Conservation (phyloP, 1,284 basidiomycete species). For the Chalciporus sp. region DNA sequence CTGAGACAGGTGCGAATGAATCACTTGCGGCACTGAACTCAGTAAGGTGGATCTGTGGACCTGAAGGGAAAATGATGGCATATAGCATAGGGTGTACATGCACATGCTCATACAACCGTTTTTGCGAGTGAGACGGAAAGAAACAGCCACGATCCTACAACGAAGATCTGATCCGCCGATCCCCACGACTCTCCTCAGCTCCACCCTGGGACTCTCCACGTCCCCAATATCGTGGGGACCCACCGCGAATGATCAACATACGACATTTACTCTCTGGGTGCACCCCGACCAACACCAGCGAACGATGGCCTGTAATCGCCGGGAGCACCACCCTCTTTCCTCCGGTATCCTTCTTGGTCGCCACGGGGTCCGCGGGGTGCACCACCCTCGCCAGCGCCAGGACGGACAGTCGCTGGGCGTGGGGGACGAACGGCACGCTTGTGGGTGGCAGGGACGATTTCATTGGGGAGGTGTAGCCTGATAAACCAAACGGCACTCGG, state of each 20-base stretch:
- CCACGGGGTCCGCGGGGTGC: conserved; percentile 86
- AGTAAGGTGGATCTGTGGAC: too few relatives aligned
- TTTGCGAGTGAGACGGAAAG: conserved; percentile 32
- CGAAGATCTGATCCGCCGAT: conserved; percentile 18
- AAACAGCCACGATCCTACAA: conserved; percentile 2
- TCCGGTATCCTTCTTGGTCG: conserved; percentile 89
- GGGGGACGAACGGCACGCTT: conserved; percentile 86
- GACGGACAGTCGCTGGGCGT: conserved; percentile 73
- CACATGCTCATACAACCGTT: conserved; percentile 43
- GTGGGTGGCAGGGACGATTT: conserved; percentile 95
- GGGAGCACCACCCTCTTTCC: conserved; percentile 79
- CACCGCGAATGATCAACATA: background rate
- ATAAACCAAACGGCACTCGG: background rate
- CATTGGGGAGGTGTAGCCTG: conserved; percentile 89
- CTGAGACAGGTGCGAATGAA: too few relatives aligned
- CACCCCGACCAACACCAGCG: conserved; percentile 87
- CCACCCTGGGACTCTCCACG: conserved; percentile 12
- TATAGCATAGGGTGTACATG: conserved; percentile 42
- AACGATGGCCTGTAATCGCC: conserved; percentile 84
- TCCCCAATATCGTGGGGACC: conserved; percentile 10
- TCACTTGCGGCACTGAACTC: too few relatives aligned
- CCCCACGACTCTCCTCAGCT: conserved; percentile 16
- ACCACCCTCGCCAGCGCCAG: conserved; percentile 66
- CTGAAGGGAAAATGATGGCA: conserved; percentile 27
- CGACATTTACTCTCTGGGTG: conserved; percentile 58